Percentiles rank a stretch among this genome's conserved stretches.
phyloP scores from a whole-genome alignment of 805 yeast genomes.

The Naumovozyma dairenensis region DNA sequence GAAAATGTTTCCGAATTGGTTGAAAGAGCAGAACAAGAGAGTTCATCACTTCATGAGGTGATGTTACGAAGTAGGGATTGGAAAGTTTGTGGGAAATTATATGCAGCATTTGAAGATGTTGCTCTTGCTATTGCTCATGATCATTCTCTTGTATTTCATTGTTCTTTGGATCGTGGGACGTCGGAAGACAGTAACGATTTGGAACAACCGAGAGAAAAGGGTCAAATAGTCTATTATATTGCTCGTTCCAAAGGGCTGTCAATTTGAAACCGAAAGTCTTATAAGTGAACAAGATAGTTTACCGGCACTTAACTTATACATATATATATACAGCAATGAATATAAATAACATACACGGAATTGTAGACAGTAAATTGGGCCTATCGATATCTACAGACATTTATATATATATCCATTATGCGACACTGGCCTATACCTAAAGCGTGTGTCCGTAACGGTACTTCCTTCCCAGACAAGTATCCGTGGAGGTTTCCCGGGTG shows the following conservation, averaged over 20 bases:
- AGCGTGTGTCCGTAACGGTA: too few relatives aligned
- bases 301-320: too few relatives aligned
- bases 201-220: constrained; percentile 36
- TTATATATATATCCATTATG: too few relatives aligned
- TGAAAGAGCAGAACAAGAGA: constrained; percentile 17
- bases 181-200: constrained; percentile 11
- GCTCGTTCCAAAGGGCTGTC: constrained; percentile 23
- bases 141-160: constrained; percentile 55
- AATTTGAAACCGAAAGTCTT: too few relatives aligned
- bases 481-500: too few relatives aligned
- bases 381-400: too few relatives aligned
- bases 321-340: too few relatives aligned
- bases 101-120: constrained; percentile 51
- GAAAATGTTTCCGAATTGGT: constrained; percentile 16
- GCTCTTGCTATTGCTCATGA: constrained; percentile 48
- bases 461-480: too few relatives aligned
- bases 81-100: constrained; percentile 53
- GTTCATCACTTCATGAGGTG: constrained; percentile 30
- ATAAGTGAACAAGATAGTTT: too few relatives aligned
- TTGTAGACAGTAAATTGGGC: too few relatives aligned
- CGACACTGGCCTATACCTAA: too few relatives aligned
- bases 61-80: constrained; percentile 53
- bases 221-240: constrained; percentile 57
- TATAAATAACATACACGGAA: too few relatives aligned
- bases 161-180: constrained; percentile 46